These are phyloP conservation scores for Xylaria venustula DNA, from an alignment of 495 filamentous ascomycete genomes.

Conservation along the genomic window DNA sequence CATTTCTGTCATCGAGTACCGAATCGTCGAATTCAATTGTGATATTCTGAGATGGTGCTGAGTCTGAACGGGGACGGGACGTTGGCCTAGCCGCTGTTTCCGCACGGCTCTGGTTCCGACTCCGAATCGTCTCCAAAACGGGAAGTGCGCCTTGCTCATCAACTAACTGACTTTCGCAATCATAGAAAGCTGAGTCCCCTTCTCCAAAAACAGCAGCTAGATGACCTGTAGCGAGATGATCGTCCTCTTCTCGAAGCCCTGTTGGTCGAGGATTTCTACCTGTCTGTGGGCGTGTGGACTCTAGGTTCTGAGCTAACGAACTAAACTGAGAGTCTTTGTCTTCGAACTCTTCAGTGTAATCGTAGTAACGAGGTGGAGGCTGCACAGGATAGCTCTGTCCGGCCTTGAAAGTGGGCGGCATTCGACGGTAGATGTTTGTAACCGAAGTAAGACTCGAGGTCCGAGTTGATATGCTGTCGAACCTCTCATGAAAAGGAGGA, in stretches of 20 bases:
- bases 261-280: conserved; percentile 26
- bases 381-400: conserved; percentile 15
- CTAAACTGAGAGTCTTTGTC: conserved; percentile 15
- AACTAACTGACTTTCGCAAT: conserved; percentile 14
- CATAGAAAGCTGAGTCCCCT: conserved; percentile 25
- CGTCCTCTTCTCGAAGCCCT: conserved; percentile 28
- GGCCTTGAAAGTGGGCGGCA: conserved; percentile 18
- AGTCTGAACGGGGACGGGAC: conserved; percentile 12
- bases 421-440: conserved; percentile 38
- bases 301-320: conserved; percentile 28
- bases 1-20: conserved; percentile 8
- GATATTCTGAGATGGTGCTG: conserved; percentile 15
- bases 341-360: conserved; percentile 54
- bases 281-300: conserved; percentile 34
- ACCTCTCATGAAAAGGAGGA: conserved; percentile 21
- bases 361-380: conserved; percentile 44
- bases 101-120: neutral
- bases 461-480: conserved; percentile 23
- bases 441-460: conserved; percentile 42
- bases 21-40: conserved; percentile 11
- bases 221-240: neutral
- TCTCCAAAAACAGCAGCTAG: conserved; percentile 22
- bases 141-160: conserved; percentile 7
- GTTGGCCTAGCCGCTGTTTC: conserved; percentile 7
- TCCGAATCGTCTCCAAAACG: neutral